Percentiles rank a stretch among this genome's conserved stretches.
Evolutionary conservation across 768 basidiomycete genomes (phyloP).

Genomic region (Trichaptum fuscoviolaceum): DNA sequence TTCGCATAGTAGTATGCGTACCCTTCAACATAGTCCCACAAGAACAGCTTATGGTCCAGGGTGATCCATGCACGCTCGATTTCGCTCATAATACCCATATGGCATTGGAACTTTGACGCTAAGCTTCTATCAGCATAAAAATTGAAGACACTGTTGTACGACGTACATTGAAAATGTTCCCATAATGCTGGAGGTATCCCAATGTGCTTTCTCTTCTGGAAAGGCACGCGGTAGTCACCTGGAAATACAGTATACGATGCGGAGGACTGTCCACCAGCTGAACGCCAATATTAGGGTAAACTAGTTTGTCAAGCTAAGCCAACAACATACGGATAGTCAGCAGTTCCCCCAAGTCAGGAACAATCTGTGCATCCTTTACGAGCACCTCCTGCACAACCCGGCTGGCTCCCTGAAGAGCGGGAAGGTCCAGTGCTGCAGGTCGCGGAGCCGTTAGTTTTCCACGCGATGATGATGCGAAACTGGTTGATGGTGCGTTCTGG

Average conservation of each 20-base stretch:
- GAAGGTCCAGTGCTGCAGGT: slow-evolving; percentile 43
- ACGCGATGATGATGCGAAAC: not conserved
- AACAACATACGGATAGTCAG: slow-evolving; percentile 51
- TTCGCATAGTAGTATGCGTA: slow-evolving; percentile 31
- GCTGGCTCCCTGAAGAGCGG: slow-evolving; percentile 60
- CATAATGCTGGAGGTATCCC: slow-evolving; percentile 46
- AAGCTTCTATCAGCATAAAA: slow-evolving; percentile 3
- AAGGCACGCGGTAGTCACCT: slow-evolving; percentile 73
- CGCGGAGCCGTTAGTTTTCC: not conserved
- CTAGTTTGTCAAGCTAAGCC: not conserved
- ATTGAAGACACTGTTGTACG: not conserved
- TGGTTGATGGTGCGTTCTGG: not conserved
- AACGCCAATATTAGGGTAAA: slow-evolving; percentile 3
- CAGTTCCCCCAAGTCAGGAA: slow-evolving; percentile 73
- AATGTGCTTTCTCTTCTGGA: slow-evolving; percentile 70
- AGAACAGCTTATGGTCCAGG: slow-evolving; percentile 87
- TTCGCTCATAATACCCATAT: slow-evolving; percentile 89
- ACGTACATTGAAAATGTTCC: slow-evolving; percentile 2
- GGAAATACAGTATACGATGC: slow-evolving; percentile 73
- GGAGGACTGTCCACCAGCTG: slow-evolving; percentile 65
- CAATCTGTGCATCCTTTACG: slow-evolving; percentile 63
- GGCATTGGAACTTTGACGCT: slow-evolving; percentile 67
- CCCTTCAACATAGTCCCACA: slow-evolving; percentile 98
- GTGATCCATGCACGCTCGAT: slow-evolving; percentile 95
- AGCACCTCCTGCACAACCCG: slow-evolving; percentile 63